phyloP scores from a whole-genome alignment of 768 basidiomycete species.

The Lentinula detonsa region DNA sequence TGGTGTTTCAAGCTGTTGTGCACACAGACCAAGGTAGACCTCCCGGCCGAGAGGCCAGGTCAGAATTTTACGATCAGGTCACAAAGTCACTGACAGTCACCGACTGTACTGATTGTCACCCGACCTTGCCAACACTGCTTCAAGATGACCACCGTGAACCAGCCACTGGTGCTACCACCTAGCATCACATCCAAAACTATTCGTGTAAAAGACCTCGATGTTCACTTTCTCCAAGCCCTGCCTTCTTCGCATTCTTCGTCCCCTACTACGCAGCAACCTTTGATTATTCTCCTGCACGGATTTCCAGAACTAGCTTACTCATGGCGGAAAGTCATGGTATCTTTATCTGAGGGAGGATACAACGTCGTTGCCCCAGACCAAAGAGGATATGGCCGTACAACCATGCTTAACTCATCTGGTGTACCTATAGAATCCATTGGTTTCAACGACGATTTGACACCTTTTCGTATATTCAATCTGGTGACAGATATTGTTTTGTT shows the following conservation, averaged over 20 bases:
- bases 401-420: constrained; percentile 8
- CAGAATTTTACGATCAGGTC: no score
- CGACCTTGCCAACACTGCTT: no score
- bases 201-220: constrained; percentile 39
- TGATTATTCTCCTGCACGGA: constrained; percentile 57
- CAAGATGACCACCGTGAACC: background rate
- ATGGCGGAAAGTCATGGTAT: constrained; percentile 53
- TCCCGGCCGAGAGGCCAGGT: no score
- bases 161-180: constrained; percentile 14
- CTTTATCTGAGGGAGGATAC: constrained; percentile 45
- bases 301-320: constrained; percentile 66
- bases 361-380: constrained; percentile 61
- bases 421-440: constrained; percentile 15
- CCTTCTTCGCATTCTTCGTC: constrained; percentile 5
- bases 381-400: constrained; percentile 47
- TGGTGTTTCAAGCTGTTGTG: no score
- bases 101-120: no score
- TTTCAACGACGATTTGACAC: constrained; percentile 44
- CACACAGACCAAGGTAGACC: no score
- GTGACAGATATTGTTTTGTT: constrained; percentile 47
- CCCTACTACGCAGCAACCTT: constrained; percentile 22
- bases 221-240: constrained; percentile 49
- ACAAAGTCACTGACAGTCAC: no score
- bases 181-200: constrained; percentile 33
- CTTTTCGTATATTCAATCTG: constrained; percentile 46